Evolutionary conservation across 768 basidiomycete genomes (phyloP), one percentile per base, ranked within the genome.

Genomic region (Coprinopsis strossmayeri): DNA sequence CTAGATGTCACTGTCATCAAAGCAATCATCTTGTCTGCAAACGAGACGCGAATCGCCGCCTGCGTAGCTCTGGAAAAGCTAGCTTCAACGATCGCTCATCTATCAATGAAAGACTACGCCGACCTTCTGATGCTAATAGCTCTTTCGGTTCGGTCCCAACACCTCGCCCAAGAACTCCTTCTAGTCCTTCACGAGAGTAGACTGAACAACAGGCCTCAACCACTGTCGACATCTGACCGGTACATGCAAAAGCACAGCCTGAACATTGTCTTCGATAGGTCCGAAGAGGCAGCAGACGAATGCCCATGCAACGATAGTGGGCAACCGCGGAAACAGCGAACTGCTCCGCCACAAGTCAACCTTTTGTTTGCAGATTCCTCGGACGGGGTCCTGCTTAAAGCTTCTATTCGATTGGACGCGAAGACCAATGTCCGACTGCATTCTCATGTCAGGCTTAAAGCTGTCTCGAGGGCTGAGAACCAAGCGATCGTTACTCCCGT

Each of bases 241-340:
- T 79, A 84, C 55, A 73, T 71, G 1, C 75, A 77, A 54, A 78
- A 76, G 45, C 72, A 80, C 27, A 74, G 76, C 0, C 67, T 84
- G 1, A 75, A 72, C 4, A 69, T 84, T 24, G 73, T 72, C 1
- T 82, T 81, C 49, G 82, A 84, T 51, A 71, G 79, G 11, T 79
- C 78, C 1, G 81, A 85, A 54, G 83, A 84, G 55, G 83, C 82
- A 3, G 74, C 74, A 1, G 80, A 83, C 50, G 72, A 76, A 54
- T 85, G 81, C 58, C 82, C 82, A 5, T 84, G 82, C 48, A 75
- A 82, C 51, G 79, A 82, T n/a, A 64, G 70, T 12, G 82, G 83
- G 2, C 65, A 69, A 44, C 77, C 78, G 3, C 68, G 57, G 50
- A 69, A 63, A 42, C 77, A 77, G 50, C 59, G 65, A 10, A 70